These are phyloP conservation scores for Barnettozyma vustinii DNA, from an alignment of 805 yeast species.

Conservation along the genomic window DNA sequence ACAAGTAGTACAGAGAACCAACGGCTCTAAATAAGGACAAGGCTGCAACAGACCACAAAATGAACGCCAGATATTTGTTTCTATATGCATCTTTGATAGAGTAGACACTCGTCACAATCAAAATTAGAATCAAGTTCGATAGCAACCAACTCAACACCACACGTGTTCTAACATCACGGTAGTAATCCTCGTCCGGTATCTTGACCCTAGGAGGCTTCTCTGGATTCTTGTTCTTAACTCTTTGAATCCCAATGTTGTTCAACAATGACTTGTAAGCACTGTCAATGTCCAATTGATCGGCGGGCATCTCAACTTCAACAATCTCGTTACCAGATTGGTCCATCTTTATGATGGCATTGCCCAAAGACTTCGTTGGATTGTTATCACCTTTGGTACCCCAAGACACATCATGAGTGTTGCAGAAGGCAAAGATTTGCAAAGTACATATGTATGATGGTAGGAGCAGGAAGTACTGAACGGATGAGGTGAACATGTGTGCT, in stretches of 20 bases:
- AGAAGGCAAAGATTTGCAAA: slow-evolving; percentile 91
- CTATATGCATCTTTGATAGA: slow-evolving; percentile 56
- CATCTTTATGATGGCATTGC: slow-evolving; percentile 70
- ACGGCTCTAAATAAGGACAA: slow-evolving; percentile 75
- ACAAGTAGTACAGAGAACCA: slow-evolving; percentile 73
- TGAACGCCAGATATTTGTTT: slow-evolving; percentile 75
- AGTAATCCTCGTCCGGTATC: slow-evolving; percentile 68
- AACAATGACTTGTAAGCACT: slow-evolving; percentile 74
- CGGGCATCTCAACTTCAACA: slow-evolving; percentile 68
- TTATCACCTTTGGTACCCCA: slow-evolving; percentile 99
- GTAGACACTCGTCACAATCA: slow-evolving; percentile 85
- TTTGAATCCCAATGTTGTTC: slow-evolving; percentile 64
- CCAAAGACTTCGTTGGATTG: slow-evolving; percentile 58
- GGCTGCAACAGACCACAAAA: slow-evolving; percentile 89
- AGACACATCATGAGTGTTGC: slow-evolving; percentile 96
- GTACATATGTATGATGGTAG: slow-evolving; percentile 91
- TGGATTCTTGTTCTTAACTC: slow-evolving; percentile 52
- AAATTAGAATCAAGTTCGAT: slow-evolving; percentile 70
- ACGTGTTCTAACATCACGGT: slow-evolving; percentile 88
- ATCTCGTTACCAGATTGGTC: slow-evolving; percentile 72
- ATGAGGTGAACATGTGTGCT: slow-evolving; percentile 90
- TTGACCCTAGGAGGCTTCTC: slow-evolving; percentile 33
- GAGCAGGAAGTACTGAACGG: slow-evolving; percentile 81
- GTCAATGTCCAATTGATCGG: slow-evolving; percentile 71
- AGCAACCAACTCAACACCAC: slow-evolving; percentile 96